Base-by-base conservation (phyloP, 2,329 filamentous ascomycete species). In the Coniochaeta sp. region DNA sequence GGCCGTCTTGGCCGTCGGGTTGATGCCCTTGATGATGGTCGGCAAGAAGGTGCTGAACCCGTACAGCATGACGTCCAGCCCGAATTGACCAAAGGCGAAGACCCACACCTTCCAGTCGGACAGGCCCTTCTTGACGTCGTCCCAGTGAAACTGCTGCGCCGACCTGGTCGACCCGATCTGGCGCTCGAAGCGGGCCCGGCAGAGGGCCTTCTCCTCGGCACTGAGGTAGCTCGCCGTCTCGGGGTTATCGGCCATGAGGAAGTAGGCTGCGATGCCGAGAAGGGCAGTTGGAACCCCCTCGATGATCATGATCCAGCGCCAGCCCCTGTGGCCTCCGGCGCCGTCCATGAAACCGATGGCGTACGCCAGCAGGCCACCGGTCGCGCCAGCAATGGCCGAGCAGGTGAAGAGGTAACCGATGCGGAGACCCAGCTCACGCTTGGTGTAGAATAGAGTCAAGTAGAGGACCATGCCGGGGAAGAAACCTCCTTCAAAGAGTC, bases 71-170 rank as follows among this genome's bases (percentile, higher is more conserved):
- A 22, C 20, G 6, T 22, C 7, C 20, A 32, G 5, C 28, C 20
- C 18, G 18, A 46, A 27, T 24, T 14, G 18, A 8, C 10, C 40
- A 7, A 24, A 12, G 5, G 22, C 10, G 18, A 27, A 46, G 40
- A 77, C 55, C 9, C 67, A 71, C 13, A 70, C 71, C 59, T 78
- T 75, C 67, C 72, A 77, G 57, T 78, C 74, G 6, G 62, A 63
- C 1, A 77, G 50, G 3, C 76, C 73, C 8, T 45, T 27, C 35
- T 66, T 56, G n/a, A 73, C 57, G 1, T 64, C 59, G 1, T 60
- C 53, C 55, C 59, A 63, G 51, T 68, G 63, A 40, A 72, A 66
- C 48, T 61, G 60, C 18, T 63, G 56, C 50, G 63, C 57, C 8
- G 61, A 55, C 52, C 60, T 60, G 18, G 62, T 57, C 14, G 57